phyloP scores from a whole-genome alignment of 345 rosid species.

The Euphorbia tirucalli region DNA sequence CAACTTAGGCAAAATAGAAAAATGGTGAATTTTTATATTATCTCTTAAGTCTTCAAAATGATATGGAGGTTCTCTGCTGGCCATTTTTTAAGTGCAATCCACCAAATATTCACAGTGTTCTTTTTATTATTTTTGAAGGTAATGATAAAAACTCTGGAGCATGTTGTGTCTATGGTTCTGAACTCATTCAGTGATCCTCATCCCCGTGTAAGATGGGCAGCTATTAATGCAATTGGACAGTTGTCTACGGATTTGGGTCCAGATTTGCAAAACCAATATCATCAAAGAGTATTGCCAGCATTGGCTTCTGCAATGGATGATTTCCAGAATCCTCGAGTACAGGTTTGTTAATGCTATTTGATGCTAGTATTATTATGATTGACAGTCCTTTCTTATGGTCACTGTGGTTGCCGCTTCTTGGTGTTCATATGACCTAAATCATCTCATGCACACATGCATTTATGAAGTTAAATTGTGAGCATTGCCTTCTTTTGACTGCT shows the following conservation, averaged over 20 bases:
- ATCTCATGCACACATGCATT: background rate
- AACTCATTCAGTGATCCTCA: constrained; percentile 83
- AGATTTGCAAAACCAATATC: constrained; percentile 93
- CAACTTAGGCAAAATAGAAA: background rate
- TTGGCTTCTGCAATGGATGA: constrained; percentile 94
- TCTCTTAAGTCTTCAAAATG: background rate
- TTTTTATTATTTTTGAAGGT: constrained; percentile 45
- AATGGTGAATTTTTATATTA: no score
- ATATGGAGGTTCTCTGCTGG: background rate
- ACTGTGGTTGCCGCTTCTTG: background rate
- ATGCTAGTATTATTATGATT: background rate
- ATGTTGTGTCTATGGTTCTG: constrained; percentile 82
- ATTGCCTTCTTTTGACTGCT: background rate
- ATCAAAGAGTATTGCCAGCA: constrained; percentile 80
- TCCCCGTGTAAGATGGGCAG: constrained; percentile 99
- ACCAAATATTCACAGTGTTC: constrained; percentile 1
- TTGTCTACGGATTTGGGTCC: constrained; percentile 98
- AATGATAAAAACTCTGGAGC: constrained; percentile 87
- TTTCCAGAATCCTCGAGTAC: constrained; percentile 94
- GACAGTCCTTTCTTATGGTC: no score
- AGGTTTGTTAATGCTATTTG: constrained; percentile 45
- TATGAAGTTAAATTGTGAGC: background rate
- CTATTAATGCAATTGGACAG: constrained; percentile 98
- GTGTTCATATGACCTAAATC: background rate
- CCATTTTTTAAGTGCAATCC: background rate